These are phyloP conservation scores for Kuraishia hungarica DNA, from an alignment of 805 yeast species.

Conservation along the genomic window DNA sequence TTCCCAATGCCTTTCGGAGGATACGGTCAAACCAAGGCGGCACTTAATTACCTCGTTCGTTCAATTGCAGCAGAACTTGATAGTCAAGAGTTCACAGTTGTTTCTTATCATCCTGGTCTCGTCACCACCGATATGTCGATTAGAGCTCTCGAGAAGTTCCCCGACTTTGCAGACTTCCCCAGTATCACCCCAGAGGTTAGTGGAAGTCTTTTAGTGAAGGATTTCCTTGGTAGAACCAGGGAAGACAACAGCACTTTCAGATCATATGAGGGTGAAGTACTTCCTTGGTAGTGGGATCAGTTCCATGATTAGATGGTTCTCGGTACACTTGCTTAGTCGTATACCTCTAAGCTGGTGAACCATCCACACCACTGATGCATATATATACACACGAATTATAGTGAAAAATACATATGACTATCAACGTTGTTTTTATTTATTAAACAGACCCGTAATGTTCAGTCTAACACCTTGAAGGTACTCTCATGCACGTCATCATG, in stretches of 20 bases:
- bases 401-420: too few species aligned
- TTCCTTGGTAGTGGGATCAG: background rate
- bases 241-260: background rate
- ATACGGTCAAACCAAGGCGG: slow-evolving; percentile 30
- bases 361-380: too few species aligned
- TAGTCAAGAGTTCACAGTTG: slow-evolving; percentile 17
- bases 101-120: slow-evolving; percentile 30
- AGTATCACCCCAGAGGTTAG: slow-evolving; percentile 18
- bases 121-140: slow-evolving; percentile 25
- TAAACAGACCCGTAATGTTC: too few species aligned
- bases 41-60: slow-evolving; percentile 22
- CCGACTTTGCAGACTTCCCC: background rate
- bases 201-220: slow-evolving; percentile 5
- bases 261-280: background rate
- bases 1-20: slow-evolving; percentile 14
- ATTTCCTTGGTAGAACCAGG: background rate
- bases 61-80: slow-evolving; percentile 17
- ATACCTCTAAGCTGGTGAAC: too few species aligned
- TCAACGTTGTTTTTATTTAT: too few species aligned
- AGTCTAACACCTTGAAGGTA: too few species aligned
- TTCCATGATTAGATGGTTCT: background rate
- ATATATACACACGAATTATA: too few species aligned
- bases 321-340: too few species aligned
- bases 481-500: too few species aligned
- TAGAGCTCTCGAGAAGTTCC: background rate